Evolutionary conservation across 2,329 filamentous ascomycete genomes (phyloP).

Genomic region (Monilinia aucupariae): DNA sequence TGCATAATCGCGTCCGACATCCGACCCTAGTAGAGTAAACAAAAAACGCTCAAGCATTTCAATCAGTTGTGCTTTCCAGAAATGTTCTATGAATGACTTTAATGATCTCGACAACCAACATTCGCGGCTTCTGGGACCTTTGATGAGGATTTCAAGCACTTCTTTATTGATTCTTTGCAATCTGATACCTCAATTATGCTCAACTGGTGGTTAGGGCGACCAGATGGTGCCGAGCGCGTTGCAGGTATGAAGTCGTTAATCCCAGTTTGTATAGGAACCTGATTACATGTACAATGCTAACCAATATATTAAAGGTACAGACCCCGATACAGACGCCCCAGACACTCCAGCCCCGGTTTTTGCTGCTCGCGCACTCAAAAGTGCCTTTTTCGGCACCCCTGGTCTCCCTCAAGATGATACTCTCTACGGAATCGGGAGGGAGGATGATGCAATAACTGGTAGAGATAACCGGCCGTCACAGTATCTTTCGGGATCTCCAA

Average conservation of each 20-base stretch:
- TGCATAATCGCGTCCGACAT: not conserved
- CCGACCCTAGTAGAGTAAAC: conserved; percentile 12
- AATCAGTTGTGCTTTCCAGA: not conserved
- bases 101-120: not conserved
- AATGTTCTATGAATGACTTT: not conserved
- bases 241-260: conserved; percentile 24
- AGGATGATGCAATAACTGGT: conserved; percentile 26
- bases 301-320: not conserved
- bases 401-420: conserved; percentile 36
- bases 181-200: conserved; percentile 27
- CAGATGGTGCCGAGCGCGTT: conserved; percentile 24
- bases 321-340: conserved; percentile 43
- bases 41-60: conserved; percentile 10
- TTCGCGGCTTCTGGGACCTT: not conserved
- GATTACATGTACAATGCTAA: not conserved
- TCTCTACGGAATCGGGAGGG: conserved; percentile 29
- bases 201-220: conserved; percentile 34
- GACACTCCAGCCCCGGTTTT: conserved; percentile 64
- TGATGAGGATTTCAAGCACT: not conserved
- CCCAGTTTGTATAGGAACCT: not conserved
- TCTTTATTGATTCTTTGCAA: not conserved
- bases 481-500: conserved; percentile 31
- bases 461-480: conserved; percentile 27
- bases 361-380: conserved; percentile 59
- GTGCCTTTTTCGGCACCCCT: conserved; percentile 58